A percentile compares a stretch with the other conserved stretches of the same genome.
Evolutionary conservation across 768 basidiomycete species (phyloP).

Genomic region (Boletellus ananiceps): DNA sequence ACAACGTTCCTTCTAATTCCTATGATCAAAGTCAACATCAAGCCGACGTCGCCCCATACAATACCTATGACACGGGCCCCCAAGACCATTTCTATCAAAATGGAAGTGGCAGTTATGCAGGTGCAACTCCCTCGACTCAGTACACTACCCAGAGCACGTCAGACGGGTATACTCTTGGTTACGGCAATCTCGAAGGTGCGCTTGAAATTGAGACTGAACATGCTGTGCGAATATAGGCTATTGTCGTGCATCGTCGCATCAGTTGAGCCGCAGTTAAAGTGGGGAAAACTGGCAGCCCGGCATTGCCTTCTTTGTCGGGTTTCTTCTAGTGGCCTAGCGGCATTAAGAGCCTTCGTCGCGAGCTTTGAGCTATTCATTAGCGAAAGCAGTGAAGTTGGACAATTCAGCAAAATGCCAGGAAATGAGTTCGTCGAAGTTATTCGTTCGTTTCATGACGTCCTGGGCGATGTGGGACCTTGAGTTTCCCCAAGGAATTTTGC

Average conservation of each 20-base stretch:
- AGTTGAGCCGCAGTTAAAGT: conserved; percentile 45
- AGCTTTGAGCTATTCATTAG: conserved; percentile 47
- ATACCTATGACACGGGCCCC: conserved; percentile 57
- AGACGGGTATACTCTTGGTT: conserved; percentile 54
- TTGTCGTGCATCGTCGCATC: conserved; percentile 30
- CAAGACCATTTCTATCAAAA: conserved; percentile 69
- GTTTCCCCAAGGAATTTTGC: conserved; percentile 21
- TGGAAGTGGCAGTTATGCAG: conserved; percentile 54
- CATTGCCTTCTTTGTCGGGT: conserved; percentile 21
- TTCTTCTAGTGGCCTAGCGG: conserved; percentile 21
- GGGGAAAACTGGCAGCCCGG: conserved; percentile 41
- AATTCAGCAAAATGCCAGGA: conserved; percentile 24
- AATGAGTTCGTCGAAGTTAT: conserved; percentile 26
- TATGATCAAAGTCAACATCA: conserved; percentile 67
- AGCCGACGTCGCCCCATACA: conserved; percentile 62
- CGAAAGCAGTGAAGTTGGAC: conserved; percentile 42
- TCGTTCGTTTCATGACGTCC: conserved; percentile 14
- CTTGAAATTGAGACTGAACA: conserved; percentile 63
- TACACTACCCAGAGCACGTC: conserved; percentile 45
- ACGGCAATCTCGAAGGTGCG: conserved; percentile 80
- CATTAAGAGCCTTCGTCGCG: conserved; percentile 35
- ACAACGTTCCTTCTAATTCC: conserved; percentile 46
- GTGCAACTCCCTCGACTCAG: conserved; percentile 47
- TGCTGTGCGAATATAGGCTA: conserved; percentile 41
- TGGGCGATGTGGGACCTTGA: conserved; percentile 24